Evolutionary conservation across 768 basidiomycete species (phyloP), one percentile per base, ranked within the genome.

Genomic region (Galerina sulciceps): DNA sequence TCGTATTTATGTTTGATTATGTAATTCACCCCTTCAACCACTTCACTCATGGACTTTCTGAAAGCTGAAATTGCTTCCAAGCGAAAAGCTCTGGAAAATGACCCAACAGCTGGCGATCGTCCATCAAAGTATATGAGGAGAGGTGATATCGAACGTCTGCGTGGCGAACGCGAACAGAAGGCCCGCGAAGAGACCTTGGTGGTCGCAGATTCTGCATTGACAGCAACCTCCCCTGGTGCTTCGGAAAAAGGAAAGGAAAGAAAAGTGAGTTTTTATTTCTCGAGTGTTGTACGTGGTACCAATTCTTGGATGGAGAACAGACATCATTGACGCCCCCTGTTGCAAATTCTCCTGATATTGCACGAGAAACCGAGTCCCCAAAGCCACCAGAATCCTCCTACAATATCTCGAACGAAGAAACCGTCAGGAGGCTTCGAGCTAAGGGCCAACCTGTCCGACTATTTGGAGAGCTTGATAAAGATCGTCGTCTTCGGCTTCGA

Each of bases 381-480:
- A 71, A 75, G 42, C 81, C 62, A 20, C 22, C 80, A 0, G 85
- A 87, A 62, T 74, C 80, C 9, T 71, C 73, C 0, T 98, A 96
- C 78, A 95, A 95, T 69, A 90, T 99, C 54, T 93, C 96, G 2
- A 93, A 95, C 56, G 91, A 95, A 60, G 97, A 99, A 67, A 93
- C 91, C 11, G 81, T 95, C 55, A 89, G 93, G 9, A 85, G 97
- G 18, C 84, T 99, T 13, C 88, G 97, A 45, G 79, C 84, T 22
- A 96, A 97, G 70, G 94, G 92, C 20, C 96, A 99, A 70, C 97
- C 97, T 4, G 91, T 99, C 60, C 86, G 94, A 26, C 78, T 99
- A 9, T 99, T 99, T 68, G 97, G 89, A 34, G 97, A 99, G 72
- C 87, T 89, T 0, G 97, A 99, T 77, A 94, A 95, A 76, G 97